Evolutionary conservation across 108 stramenopile genomes (phyloP), one percentile per base, ranked within the genome.

Genomic region (Cyclotella kingstonii): DNA sequence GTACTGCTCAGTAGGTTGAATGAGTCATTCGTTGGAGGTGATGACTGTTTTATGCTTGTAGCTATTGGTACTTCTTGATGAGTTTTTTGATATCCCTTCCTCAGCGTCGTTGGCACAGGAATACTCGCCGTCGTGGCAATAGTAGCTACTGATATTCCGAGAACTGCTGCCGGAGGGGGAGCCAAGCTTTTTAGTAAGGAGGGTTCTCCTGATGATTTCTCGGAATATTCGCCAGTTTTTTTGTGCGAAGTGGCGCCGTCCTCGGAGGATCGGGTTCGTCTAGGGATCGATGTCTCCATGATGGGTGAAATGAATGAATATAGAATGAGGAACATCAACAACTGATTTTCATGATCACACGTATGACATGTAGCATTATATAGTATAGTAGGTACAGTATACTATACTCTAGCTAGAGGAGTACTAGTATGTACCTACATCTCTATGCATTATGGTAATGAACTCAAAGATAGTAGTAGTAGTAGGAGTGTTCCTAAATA

Each of bases 111-210:
- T n/a, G n/a, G n/a, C n/a, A n/a, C n/a, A n/a, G n/a, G n/a, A n/a
- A n/a, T n/a, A n/a, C n/a, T n/a, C n/a, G 54, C 25, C 21, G 9
- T 54, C 38, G 29, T 0, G 29, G 19, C 17, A 40, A 6, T 19
- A 14, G 43, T 45, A 33, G 59, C 44, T 46, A 26, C 12, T 60
- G 42, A 19, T 39, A 39, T 41, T 41, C 39, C 25, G 41, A 26
- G 7, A 27, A 27, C 7, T 10, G 29, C 27, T 26, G 34, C 25
- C 6, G 59, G 58, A 28, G 58, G 59, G 30, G 59, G 59, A 29
- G 59, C 43, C n/a, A 60, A 27, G 45, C 59, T 46, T 2, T 42
- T 46, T 28, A 60, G 29, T 12, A 60, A 29, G n/a, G 59, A 60
- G 3, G 59, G 59, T 41, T 60, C 43, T 27, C 39, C 22, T 25